Conservation (phyloP, 2,329 filamentous ascomycete species). For the Pseudopithomyces chartarum region DNA sequence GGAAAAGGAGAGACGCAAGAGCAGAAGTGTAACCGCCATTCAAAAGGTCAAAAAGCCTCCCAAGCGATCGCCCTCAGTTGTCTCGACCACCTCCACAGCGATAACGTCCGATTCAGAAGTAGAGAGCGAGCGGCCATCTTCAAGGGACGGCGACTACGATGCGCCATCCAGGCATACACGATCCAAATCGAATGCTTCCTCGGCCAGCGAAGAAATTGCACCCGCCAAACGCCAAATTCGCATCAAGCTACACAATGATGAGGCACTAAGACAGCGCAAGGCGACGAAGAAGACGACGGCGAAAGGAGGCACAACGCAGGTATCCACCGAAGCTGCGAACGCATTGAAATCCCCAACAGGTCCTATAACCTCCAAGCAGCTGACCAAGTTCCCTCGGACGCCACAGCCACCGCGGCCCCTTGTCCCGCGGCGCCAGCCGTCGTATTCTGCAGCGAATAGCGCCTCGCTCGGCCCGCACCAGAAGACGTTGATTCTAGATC, state of each 20-base stretch:
- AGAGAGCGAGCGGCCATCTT: slow-evolving; percentile 52
- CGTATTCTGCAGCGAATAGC: slow-evolving; percentile 64
- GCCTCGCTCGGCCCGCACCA: slow-evolving; percentile 56
- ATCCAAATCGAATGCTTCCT: slow-evolving; percentile 61
- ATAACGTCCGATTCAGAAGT: slow-evolving; percentile 70
- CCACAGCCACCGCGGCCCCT: slow-evolving; percentile 88
- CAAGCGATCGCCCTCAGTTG: slow-evolving; percentile 48
- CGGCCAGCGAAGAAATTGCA: slow-evolving; percentile 65
- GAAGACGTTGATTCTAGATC: slow-evolving; percentile 93
- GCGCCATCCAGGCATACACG: slow-evolving; percentile 61
- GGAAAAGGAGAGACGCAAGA: slow-evolving; percentile 37
- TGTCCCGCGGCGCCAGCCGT: slow-evolving; percentile 86
- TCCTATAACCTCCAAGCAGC: slow-evolving; percentile 64
- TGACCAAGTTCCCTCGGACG: slow-evolving; percentile 89
- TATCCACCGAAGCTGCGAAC: slow-evolving; percentile 56
- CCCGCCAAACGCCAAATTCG: slow-evolving; percentile 80
- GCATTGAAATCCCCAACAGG: slow-evolving; percentile 94
- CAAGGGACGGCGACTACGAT: slow-evolving; percentile 42
- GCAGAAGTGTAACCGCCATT: slow-evolving; percentile 33
- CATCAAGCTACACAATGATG: slow-evolving; percentile 87
- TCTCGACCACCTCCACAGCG: slow-evolving; percentile 65
- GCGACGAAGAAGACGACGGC: slow-evolving; percentile 66
- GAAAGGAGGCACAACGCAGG: slow-evolving; percentile 30
- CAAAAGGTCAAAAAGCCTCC: slow-evolving; percentile 36
- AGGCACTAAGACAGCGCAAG: slow-evolving; percentile 73